Evolutionary conservation across 1,139 yeast species (phyloP), one percentile per base, ranked within the genome.

Genomic region (Yamadazyma sp.): DNA sequence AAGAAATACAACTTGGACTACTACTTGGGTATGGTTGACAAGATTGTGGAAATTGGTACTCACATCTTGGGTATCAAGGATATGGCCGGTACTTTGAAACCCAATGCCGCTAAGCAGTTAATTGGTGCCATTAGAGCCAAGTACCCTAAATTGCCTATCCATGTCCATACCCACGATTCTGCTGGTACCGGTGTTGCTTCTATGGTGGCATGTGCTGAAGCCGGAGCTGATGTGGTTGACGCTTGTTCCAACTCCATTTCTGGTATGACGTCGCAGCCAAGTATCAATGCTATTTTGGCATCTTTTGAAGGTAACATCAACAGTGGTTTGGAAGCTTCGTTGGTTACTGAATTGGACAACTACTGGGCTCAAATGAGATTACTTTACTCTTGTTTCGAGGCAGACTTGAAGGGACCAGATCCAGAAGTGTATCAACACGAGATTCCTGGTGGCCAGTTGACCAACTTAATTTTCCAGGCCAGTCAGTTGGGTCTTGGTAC

Each of bases 341-440:
- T 78, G 52, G 88, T 88, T 35, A 80, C 94, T 56, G 92, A 83
- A 58, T 64, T 92, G 52, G 99, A 92, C 62, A 69, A 86, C 47
- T 92, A 92, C 76, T 92, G 99, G 99, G 95, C 95, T 30, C 97
- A 92, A 72, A 90, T 94, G 94, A 83, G 99, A 70, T 75, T 92
- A 57, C 73, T 94, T 51, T 92, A 92, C 74, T 86, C 96, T 35
- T 89, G 96, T 67, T 92, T 94, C 65, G 99, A 89, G 69, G 97
- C 98, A 37, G 97, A 92, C 58, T 79, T 92, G 65, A 94, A 92
- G 77, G 98, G 98, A 40, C 98, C 99, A 44, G 99, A 92, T 67
- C 97, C 99, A 51, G 98, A 92, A 67, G 98, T 92, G 40, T 92
- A 92, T 66, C 82, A 82, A 52, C 98, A 92, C 70, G 99, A 92